These are phyloP conservation scores for Pleurotus citrinopileatus DNA, from an alignment of 768 basidiomycete genomes.

Conservation along the genomic window DNA sequence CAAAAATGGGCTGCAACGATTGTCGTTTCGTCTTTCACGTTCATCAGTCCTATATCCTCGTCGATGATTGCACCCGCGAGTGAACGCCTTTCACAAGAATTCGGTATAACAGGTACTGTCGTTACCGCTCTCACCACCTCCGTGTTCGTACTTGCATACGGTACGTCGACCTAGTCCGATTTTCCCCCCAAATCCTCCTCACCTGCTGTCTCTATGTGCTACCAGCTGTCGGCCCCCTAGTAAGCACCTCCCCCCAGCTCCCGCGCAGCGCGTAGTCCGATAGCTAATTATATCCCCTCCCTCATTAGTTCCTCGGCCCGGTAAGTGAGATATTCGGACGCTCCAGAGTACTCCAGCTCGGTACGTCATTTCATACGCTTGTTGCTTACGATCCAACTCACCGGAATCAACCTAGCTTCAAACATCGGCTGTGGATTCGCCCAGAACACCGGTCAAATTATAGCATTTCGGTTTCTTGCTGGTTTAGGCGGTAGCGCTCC, in stretches of 20 bases:
- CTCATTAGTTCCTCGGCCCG: conserved; percentile 53
- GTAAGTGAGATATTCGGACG: too few relatives aligned
- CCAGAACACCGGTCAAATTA: conserved; percentile 50
- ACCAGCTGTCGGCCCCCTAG: conserved; percentile 50
- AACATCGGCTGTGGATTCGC: conserved; percentile 66
- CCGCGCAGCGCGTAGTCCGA: conserved; percentile 12
- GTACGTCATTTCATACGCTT: too few relatives aligned
- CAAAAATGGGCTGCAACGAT: conserved; percentile 64
- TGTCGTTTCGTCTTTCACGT: conserved; percentile 64
- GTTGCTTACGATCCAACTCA: too few relatives aligned
- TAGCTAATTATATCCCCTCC: too few relatives aligned
- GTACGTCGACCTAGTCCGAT: conserved; percentile 28
- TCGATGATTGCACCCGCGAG: conserved; percentile 73
- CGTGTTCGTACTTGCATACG: conserved; percentile 51
- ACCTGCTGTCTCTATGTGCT: not conserved
- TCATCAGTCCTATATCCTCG: too few relatives aligned
- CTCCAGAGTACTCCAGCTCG: too few relatives aligned
- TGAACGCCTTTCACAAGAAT: conserved; percentile 43
- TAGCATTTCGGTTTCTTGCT: conserved; percentile 66
- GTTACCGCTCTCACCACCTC: conserved; percentile 58
- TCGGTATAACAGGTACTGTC: conserved; percentile 49
- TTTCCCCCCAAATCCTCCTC: not conserved
- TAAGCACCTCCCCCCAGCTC: conserved; percentile 18
- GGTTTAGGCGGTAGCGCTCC: conserved; percentile 76
- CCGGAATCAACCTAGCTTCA: conserved; percentile 41